Conservation (phyloP, 352 stramenopile genomes). For the Aphanomyces astaci region DNA sequence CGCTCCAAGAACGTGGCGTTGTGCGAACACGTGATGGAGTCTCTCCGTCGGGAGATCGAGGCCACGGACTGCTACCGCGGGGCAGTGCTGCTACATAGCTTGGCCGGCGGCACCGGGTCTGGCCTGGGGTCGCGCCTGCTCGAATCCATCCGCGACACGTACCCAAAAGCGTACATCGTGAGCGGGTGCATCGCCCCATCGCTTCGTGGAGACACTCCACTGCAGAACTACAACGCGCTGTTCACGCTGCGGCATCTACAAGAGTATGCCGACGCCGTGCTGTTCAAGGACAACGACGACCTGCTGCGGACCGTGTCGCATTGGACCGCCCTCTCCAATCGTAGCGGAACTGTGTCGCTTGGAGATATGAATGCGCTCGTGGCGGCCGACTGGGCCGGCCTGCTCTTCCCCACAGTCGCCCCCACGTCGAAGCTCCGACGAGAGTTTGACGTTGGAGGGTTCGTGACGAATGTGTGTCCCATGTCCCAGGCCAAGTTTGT, state of each 20-base stretch:
- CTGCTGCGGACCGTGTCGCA: slow-evolving; percentile 45
- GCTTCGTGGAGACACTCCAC: slow-evolving; percentile 48
- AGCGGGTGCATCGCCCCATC: slow-evolving; percentile 66
- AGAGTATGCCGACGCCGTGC: slow-evolving; percentile 57
- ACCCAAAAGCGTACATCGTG: slow-evolving; percentile 59
- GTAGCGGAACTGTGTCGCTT: slow-evolving; percentile 32
- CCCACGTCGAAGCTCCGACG: not conserved
- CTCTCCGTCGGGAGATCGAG: slow-evolving; percentile 63
- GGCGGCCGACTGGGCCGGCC: slow-evolving; percentile 48
- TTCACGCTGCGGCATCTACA: slow-evolving; percentile 63
- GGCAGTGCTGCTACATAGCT: slow-evolving; percentile 66
- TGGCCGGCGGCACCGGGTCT: slow-evolving; percentile 73
- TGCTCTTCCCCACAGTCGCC: slow-evolving; percentile 40
- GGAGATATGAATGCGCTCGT: slow-evolving; percentile 50
- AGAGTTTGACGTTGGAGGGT: slow-evolving; percentile 45
- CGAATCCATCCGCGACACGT: slow-evolving; percentile 72
- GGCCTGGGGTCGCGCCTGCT: slow-evolving; percentile 74
- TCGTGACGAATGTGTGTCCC: slow-evolving; percentile 58
- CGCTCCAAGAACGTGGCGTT: slow-evolving; percentile 37
- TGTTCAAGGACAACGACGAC: slow-evolving; percentile 86
- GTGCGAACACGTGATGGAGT: slow-evolving; percentile 64
- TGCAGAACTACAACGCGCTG: slow-evolving; percentile 84
- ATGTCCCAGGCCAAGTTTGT: slow-evolving; percentile 51
- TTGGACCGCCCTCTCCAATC: slow-evolving; percentile 34
- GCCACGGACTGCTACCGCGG: slow-evolving; percentile 57